Conservation (phyloP, 805 yeast genomes). For the Saccharomycopsis malanga region DNA sequence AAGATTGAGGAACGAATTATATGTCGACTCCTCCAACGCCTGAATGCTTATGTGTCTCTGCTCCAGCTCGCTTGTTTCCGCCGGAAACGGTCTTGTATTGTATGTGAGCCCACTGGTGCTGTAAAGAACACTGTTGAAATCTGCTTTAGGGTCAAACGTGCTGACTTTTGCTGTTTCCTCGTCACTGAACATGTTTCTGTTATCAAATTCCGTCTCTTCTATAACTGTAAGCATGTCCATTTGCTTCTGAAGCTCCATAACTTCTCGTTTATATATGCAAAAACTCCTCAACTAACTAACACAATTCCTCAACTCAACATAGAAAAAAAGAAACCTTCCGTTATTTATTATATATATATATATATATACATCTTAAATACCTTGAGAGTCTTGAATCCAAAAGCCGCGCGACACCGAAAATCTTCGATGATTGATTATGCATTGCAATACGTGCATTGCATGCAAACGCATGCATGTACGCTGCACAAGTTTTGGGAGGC, state of each 20-base stretch:
- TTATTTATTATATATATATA: too few relatives aligned
- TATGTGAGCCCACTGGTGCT: neutral
- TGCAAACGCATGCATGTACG: too few relatives aligned
- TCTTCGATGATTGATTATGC: too few relatives aligned
- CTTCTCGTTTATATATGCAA: too few relatives aligned
- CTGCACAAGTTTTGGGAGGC: too few relatives aligned
- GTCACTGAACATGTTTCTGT: conserved; percentile 12
- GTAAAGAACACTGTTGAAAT: neutral
- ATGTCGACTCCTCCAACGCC: conserved; percentile 14
- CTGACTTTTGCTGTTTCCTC: neutral
- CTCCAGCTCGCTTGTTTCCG: neutral
- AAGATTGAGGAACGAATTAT: conserved; percentile 17
- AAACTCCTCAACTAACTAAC: too few relatives aligned
- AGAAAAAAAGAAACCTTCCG: neutral
- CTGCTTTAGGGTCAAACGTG: neutral
- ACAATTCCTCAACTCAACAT: neutral
- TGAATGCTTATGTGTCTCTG: neutral
- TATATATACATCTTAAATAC: too few relatives aligned
- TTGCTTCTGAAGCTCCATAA: conserved; percentile 11
- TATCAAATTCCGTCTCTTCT: conserved; percentile 16
- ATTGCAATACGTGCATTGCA: too few relatives aligned
- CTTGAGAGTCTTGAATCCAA: too few relatives aligned
- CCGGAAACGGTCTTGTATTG: neutral
- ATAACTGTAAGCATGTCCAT: conserved; percentile 16
- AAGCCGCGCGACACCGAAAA: too few relatives aligned